Evolutionary conservation across 805 yeast species (phyloP), one percentile per base, ranked within the genome.

Genomic region (Pichia heedii): DNA sequence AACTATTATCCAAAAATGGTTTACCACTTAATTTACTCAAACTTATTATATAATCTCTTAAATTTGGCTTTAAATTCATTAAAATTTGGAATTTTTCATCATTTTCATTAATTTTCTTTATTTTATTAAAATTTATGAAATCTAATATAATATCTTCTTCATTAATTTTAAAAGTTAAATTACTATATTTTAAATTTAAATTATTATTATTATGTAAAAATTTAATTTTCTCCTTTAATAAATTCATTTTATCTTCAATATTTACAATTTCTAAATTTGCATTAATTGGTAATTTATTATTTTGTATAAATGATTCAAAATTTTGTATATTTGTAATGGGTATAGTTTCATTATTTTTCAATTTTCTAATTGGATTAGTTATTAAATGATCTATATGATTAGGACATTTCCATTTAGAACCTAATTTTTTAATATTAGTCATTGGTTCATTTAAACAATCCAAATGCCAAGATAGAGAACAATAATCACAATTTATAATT

Each of bases 381-480:
- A 6, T 3, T 20, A 75, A 60, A 35, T 62, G 67, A 38, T 74
- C 83, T 19, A 77, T 76, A 64, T 87, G 97, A 52, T 84, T 81
- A 2, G 96, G 97, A 61, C 96, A 93, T 65, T 76, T 79, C 97
- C 96, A 90, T 60, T 81, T 84, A 37, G 70, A 69, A 2, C 93
- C 94, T 36, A 84, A 58, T 34, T 81, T 78, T 54, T 86, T 85
- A 18, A 81, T 76, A 6, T 81, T 69, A 15, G 85, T 71, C 52
- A 86, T 65, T 1, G 96, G 95, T 1, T 85, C 84, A 41, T 73
- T 69, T 15, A 89, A 62, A 61, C 97, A 89, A 62, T 90, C 96
- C 38, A 89, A 62, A 63, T 89, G 97, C 94, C 95, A 89, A 16
- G 79, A 73, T 4, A 83, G 67, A 0, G 81, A 69, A 61, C 97